Base-by-base conservation (phyloP, 139 green algal genomes). In the Desmodesmus armatus region DNA sequence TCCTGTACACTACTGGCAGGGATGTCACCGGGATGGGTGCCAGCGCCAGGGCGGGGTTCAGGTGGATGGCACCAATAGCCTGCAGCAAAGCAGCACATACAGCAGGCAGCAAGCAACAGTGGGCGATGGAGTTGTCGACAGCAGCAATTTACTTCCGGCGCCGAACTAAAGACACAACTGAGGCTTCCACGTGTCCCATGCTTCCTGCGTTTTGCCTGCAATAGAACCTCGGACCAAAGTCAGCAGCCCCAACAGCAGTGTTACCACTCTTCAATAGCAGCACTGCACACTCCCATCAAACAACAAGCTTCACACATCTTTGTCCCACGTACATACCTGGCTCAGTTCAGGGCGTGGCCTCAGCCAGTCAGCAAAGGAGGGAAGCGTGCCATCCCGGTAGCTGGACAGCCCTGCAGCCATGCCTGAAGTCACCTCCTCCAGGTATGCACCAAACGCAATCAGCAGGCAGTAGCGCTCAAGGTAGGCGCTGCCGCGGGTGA, bases 381-480 rank as follows among this genome's bases (percentile, higher is more conserved):
- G n/a, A n/a, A n/a, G n/a, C 29, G 9, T 2, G 55, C 3, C 29
- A 21, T 49, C 39, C n/a, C n/a, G n/a, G n/a, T n/a, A n/a, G n/a
- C n/a, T n/a, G n/a, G n/a, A n/a, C n/a, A n/a, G n/a, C n/a, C n/a
- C 5, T 69, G 11, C 69, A 70, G 27, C 25, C 67, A 49, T 15
- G 82, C 76, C 77, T 81, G 67, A 39, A 90, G 78, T 62, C 70
- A 87, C 83, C 60, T 91, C 85, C 80, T 95, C 87, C 67, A 99
- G 89, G 89, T 96, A 99, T 23, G 86, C 93, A 0, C 95, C 85
- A 83, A 97, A 97, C 5, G 89, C 90, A 83, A 99, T 96, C 44
- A 99, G 91, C 89, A 98, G 87, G 89, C 92, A 97, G 92, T 98
- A 99, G 78, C 96, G 92, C 90, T 98, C 94, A 62, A 99, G 93